Conservation (phyloP, 1,284 basidiomycete species). For the Cerioporus squamosus region DNA sequence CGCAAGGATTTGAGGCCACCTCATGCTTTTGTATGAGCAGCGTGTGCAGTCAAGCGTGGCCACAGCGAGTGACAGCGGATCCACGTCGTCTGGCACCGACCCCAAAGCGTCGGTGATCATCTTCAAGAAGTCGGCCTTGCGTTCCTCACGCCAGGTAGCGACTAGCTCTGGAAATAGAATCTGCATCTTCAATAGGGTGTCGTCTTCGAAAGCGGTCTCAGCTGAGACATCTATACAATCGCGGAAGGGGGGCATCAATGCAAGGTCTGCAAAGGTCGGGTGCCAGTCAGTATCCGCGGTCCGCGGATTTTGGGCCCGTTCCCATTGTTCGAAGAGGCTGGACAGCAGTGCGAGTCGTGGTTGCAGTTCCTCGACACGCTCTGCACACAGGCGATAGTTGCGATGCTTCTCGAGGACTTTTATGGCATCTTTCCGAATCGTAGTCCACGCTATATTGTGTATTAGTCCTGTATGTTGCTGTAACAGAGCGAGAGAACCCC, state of each 20-base stretch:
- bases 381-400: too few relatives aligned
- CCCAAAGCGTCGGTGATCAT: neutral
- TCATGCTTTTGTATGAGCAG: neutral
- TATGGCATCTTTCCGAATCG: too few relatives aligned
- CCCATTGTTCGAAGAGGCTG: too few relatives aligned
- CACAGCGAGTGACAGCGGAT: slow-evolving; percentile 4
- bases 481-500: too few relatives aligned
- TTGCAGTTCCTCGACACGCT: too few relatives aligned
- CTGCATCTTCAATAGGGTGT: too few relatives aligned
- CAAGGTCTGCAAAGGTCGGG: neutral
- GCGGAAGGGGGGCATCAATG: neutral
- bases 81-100: neutral
- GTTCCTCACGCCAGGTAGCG: neutral
- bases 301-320: neutral
- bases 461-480: too few relatives aligned
- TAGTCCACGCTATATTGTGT: too few relatives aligned
- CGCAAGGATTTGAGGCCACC: slow-evolving; percentile 12
- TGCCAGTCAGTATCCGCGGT: slow-evolving; percentile 1
- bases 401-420: too few relatives aligned
- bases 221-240: neutral
- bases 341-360: too few relatives aligned
- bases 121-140: neutral
- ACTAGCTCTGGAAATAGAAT: too few relatives aligned
- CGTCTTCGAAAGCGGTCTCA: too few relatives aligned
- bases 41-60: slow-evolving; percentile 4